phyloP scores from a whole-genome alignment of 345 rosid species.

The Populus nigra region DNA sequence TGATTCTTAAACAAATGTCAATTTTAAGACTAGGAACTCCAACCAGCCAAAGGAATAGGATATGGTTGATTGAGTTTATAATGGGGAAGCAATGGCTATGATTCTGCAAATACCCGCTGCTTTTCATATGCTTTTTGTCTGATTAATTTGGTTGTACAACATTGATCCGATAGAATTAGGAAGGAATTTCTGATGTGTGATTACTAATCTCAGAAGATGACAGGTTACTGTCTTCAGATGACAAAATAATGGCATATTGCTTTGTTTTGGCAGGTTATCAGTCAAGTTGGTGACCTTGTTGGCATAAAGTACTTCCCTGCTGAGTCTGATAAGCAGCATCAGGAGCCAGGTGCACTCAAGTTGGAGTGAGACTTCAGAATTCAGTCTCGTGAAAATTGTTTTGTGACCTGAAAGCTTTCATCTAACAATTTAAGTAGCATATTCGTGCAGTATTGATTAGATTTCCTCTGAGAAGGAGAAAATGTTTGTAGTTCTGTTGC shows the following conservation, averaged over 20 bases:
- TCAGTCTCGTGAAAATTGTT: not conserved
- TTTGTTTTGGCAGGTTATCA: slow-evolving; percentile 53
- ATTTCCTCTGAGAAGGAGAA: not conserved
- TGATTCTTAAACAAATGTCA: not conserved
- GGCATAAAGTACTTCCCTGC: slow-evolving; percentile 86
- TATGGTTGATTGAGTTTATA: not conserved
- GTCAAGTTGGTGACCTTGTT: slow-evolving; percentile 69
- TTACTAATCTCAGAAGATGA: not conserved
- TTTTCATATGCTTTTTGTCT: not conserved
- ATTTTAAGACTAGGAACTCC: not conserved
- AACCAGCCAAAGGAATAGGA: not conserved
- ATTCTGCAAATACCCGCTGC: not conserved
- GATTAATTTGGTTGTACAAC: not conserved
- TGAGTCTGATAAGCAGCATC: slow-evolving; percentile 55
- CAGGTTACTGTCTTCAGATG: not conserved
- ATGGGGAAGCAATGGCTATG: not conserved
- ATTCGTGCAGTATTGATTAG: not conserved
- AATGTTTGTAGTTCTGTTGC: not conserved
- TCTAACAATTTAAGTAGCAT: not conserved
- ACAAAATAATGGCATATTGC: not conserved
- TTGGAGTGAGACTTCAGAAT: slow-evolving; percentile 8
- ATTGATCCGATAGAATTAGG: not conserved
- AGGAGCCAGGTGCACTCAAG: slow-evolving; percentile 16
- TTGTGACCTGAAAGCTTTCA: not conserved
- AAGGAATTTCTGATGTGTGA: not conserved